Evolutionary conservation across 805 yeast genomes (phyloP), one percentile per base, ranked within the genome.

Genomic region (Candida saitoana): DNA sequence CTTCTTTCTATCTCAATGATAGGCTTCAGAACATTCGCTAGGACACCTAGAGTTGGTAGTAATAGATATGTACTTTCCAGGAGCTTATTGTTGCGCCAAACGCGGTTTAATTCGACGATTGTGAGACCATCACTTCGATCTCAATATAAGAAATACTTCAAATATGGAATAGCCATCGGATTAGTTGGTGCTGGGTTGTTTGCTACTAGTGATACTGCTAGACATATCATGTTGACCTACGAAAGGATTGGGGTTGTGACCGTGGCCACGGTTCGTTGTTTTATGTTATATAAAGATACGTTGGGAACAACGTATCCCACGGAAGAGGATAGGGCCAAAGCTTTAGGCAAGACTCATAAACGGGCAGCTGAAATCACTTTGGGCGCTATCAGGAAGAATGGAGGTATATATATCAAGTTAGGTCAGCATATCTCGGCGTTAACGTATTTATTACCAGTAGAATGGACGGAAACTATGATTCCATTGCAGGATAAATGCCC

Each of bases 361-460:
- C 67, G 68, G 42, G 89, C 96, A 37, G 97, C 99, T 0, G 56
- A 68, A 8, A 80, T 89, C 41, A 87, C 99, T 0, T 69, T 87
- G 42, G 63, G 67, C 34, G 96, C 97, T 0, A 64, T 93, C 27
- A 89, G 87, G 56, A 70, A 69, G 22, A 93, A 93, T 56, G 97
- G 96, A 14, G 99, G 99, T 1, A 74, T 93, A 5, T 93, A 83
- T 60, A 93, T 93, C 61, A 93, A 93, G 61, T 67, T 93, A 34
- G 99, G 99, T 9, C 99, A 93, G 60, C 99, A 93, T 57, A 69
- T 93, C 9, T 77, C 90, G 32, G 98, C 98, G 0, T 74, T 93
- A 77, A 87, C 96, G 1, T 93, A 93, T 62, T 67, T 93, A 24
- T 67, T 93, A 38, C 99, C 99, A 0, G 69, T 67, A 3, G 96